A percentile compares a stretch with the other conserved stretches of the same genome.
These are phyloP conservation scores for Hypoxylon sp. DNA, from an alignment of 2,329 filamentous ascomycete genomes.

Conservation along the genomic window DNA sequence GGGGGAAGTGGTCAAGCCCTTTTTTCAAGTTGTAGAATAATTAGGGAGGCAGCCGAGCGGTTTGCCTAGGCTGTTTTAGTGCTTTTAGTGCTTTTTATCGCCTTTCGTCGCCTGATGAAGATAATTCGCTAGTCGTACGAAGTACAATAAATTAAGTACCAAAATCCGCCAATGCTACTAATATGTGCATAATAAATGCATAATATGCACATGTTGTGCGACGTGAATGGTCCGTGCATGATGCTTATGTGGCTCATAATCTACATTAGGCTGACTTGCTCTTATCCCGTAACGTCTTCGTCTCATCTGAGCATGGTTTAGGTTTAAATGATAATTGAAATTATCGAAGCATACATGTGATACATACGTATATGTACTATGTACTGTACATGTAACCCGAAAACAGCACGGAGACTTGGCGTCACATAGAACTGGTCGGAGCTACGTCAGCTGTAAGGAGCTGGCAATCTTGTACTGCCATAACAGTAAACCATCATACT, in stretches of 20 bases:
- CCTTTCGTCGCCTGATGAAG: constrained; percentile 23
- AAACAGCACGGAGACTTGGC: constrained; percentile 24
- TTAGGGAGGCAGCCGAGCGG: constrained; percentile 20
- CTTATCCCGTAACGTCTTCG: constrained; percentile 30
- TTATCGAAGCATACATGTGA: neutral
- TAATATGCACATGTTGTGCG: constrained; percentile 21
- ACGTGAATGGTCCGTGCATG: constrained; percentile 25
- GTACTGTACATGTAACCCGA: constrained; percentile 4
- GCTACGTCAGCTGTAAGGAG: constrained; percentile 50
- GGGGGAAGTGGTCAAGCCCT: constrained; percentile 1
- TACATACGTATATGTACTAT: neutral
- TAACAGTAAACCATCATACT: constrained; percentile 13
- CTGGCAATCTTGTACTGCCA: constrained; percentile 28
- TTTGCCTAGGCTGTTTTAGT: constrained; percentile 21
- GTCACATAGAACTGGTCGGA: constrained; percentile 28
- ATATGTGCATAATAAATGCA: constrained; percentile 19
- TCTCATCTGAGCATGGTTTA: constrained; percentile 8
- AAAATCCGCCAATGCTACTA: neutral
- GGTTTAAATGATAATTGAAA: constrained; percentile 37
- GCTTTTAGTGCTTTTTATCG: neutral
- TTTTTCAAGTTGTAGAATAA: neutral
- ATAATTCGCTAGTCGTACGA: constrained; percentile 23
- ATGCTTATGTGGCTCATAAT: constrained; percentile 20
- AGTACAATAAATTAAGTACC: constrained; percentile 13
- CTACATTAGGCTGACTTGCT: constrained; percentile 35